These are phyloP conservation scores for Gentiana dahurica DNA, from an alignment of 257 asterid species.

Conservation along the genomic window DNA sequence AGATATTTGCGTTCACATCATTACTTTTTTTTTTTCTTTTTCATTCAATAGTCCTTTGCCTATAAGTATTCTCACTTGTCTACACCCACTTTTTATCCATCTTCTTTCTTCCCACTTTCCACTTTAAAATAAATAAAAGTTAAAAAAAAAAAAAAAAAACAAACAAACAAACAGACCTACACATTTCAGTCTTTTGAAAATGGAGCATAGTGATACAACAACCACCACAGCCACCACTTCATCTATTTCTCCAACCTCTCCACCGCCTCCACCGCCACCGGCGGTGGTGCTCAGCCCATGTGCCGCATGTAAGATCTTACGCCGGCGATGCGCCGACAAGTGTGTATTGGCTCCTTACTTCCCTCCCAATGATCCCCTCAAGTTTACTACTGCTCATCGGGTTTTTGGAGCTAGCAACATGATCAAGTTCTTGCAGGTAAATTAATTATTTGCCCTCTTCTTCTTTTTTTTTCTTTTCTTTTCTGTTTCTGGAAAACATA, in stretches of 20 bases:
- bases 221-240: neutral
- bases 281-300: neutral
- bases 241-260: slow-evolving; percentile 9
- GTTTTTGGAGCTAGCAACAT: slow-evolving; percentile 6
- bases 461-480: too few species aligned
- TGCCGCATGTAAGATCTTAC: slow-evolving; percentile 2
- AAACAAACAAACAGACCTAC: too few species aligned
- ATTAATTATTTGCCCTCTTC: neutral
- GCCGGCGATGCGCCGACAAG: slow-evolving; percentile 1
- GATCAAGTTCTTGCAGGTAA: slow-evolving; percentile 2
- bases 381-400: neutral
- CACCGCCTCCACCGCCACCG: slow-evolving; percentile 9
- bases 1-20: too few species aligned
- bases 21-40: too few species aligned
- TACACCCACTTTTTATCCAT: too few species aligned
- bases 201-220: slow-evolving; percentile 2
- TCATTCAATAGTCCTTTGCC: too few species aligned
- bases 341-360: neutral
- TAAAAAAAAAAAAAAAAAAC: too few species aligned
- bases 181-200: neutral
- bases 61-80: too few species aligned
- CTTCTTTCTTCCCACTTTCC: too few species aligned
- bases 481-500: too few species aligned
- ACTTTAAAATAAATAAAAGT: too few species aligned
- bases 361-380: slow-evolving; percentile 3